phyloP scores from a whole-genome alignment of 495 filamentous ascomycete species.

The Neurospora sp. region DNA sequence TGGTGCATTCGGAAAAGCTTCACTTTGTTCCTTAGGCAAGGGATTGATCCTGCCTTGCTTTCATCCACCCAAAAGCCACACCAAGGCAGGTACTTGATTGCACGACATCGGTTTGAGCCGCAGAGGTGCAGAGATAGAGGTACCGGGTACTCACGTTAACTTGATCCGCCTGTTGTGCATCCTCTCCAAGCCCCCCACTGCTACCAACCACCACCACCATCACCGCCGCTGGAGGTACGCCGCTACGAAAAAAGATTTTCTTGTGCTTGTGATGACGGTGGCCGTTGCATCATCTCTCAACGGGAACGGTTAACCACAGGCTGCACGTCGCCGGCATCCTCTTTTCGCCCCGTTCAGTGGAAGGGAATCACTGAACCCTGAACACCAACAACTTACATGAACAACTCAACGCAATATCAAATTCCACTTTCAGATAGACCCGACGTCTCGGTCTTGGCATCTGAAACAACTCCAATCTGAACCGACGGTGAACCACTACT shows the following conservation, averaged over 20 bases:
- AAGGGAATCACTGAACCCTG: background rate
- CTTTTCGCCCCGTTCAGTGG: background rate
- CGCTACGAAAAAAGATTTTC: background rate
- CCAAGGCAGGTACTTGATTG: background rate
- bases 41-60: background rate
- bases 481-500: background rate
- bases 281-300: background rate
- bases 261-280: constrained; percentile 3
- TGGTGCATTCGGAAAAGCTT: background rate
- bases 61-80: background rate
- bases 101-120: background rate
- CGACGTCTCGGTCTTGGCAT: background rate
- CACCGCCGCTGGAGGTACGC: background rate
- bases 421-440: background rate
- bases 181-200: background rate
- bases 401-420: background rate
- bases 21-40: background rate
- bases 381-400: background rate
- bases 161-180: background rate
- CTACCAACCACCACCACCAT: background rate
- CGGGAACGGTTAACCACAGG: background rate
- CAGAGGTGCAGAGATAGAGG: background rate
- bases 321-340: constrained; percentile 6
- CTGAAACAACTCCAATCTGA: background rate
- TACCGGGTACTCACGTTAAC: background rate